Conservation (phyloP, 345 rosid species). For the Luvunga scandens region DNA sequence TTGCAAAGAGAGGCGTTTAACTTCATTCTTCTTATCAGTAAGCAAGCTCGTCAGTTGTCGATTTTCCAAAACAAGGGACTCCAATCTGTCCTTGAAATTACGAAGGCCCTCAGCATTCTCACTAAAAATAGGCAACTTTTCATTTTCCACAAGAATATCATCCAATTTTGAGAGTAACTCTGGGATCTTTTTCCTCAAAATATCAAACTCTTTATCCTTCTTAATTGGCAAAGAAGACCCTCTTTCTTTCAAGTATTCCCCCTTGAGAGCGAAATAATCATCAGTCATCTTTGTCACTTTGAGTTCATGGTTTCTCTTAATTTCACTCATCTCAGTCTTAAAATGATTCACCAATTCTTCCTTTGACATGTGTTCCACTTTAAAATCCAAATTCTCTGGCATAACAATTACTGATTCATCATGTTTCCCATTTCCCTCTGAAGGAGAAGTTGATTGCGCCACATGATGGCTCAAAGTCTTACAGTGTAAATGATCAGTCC, state of each 20-base stretch:
- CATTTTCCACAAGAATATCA: conserved; percentile 50
- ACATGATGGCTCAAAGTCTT: conserved; percentile 53
- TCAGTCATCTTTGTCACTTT: conserved; percentile 61
- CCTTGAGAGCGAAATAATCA: conserved; percentile 49
- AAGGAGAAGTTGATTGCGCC: conserved; percentile 34
- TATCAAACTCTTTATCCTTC: conserved; percentile 77
- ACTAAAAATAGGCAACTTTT: conserved; percentile 27
- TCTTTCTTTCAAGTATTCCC: conserved; percentile 60
- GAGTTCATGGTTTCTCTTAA: conserved; percentile 78
- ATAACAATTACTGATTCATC: conserved; percentile 40
- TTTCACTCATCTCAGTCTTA: conserved; percentile 72
- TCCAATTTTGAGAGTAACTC: conserved; percentile 55
- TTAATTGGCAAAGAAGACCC: conserved; percentile 44
- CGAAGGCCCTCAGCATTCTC: conserved; percentile 36
- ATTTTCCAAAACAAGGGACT: conserved; percentile 54
- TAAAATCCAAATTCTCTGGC: conserved; percentile 52
- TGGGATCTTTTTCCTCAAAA: conserved; percentile 66
- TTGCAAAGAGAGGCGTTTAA: conserved; percentile 34
- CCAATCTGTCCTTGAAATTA: conserved; percentile 44
- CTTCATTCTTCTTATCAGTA: conserved; percentile 40
- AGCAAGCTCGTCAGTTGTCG: conserved; percentile 42
- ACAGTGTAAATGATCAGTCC: conserved; percentile 44
- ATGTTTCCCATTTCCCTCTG: conserved; percentile 65
- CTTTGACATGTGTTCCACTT: conserved; percentile 35
- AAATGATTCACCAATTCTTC: conserved; percentile 51